Conservation (phyloP, 208 protist species). For the Wallacemonas collosoma region DNA sequence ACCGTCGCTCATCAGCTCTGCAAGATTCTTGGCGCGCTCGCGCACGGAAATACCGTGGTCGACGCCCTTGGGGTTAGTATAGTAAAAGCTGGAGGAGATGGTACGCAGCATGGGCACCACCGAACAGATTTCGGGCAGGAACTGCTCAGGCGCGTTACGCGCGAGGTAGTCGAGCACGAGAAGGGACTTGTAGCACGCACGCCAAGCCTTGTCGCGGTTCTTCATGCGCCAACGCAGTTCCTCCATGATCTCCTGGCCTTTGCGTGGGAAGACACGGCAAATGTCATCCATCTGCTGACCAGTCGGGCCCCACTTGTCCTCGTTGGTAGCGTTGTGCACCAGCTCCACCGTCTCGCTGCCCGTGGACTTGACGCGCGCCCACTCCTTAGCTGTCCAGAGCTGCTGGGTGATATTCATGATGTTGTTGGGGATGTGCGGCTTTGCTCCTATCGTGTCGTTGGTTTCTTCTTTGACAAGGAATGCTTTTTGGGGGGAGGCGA, state of each 20-base stretch:
- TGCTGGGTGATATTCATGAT: conserved; percentile 67
- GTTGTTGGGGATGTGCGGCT: background rate
- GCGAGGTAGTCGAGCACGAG: conserved; percentile 87
- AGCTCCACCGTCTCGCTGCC: conserved; percentile 70
- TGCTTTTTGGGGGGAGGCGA: no score
- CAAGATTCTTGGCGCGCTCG: conserved; percentile 82
- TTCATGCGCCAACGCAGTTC: conserved; percentile 83
- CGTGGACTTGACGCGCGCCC: conserved; percentile 77
- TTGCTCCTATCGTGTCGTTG: background rate
- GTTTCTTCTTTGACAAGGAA: no score
- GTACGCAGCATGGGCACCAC: conserved; percentile 61
- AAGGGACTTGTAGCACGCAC: conserved; percentile 87
- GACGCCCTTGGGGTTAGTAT: conserved; percentile 83
- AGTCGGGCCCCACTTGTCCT: conserved; percentile 90
- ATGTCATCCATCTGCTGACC: conserved; percentile 88
- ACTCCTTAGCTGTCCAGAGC: conserved; percentile 72
- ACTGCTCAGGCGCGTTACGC: conserved; percentile 65
- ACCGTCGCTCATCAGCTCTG: conserved; percentile 80
- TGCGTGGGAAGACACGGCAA: conserved; percentile 65
- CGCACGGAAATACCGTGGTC: conserved; percentile 89
- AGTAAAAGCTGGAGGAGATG: conserved; percentile 84
- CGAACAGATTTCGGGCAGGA: conserved; percentile 73
- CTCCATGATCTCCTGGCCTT: conserved; percentile 70
- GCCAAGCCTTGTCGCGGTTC: conserved; percentile 85
- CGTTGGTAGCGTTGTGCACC: conserved; percentile 84